phyloP scores from a whole-genome alignment of 2,329 filamentous ascomycete genomes.

The Bisporella sp. region DNA sequence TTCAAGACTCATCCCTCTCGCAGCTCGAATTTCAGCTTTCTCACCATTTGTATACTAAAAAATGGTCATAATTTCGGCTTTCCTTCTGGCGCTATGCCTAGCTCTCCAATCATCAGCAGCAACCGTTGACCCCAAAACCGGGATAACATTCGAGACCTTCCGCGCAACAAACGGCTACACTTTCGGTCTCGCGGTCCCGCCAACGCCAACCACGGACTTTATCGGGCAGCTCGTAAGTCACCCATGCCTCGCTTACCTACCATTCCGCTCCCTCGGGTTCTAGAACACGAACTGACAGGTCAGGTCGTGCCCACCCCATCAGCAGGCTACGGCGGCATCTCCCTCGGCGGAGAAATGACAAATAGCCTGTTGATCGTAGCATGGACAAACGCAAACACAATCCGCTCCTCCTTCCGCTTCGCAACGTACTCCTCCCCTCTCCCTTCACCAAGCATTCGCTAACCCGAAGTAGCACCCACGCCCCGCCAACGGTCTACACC shows the following conservation, averaged over 20 bases:
- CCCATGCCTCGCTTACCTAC: too few species aligned
- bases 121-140: background rate
- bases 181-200: background rate
- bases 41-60: too few species aligned
- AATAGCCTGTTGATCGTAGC: slow-evolving; percentile 39
- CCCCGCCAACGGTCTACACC: slow-evolving; percentile 37
- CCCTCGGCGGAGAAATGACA: slow-evolving; percentile 40
- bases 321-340: slow-evolving; percentile 42
- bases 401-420: slow-evolving; percentile 34
- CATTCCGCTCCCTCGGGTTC: background rate
- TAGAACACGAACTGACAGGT: background rate
- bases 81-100: too few species aligned
- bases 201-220: background rate
- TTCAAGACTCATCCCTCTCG: too few species aligned
- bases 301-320: background rate
- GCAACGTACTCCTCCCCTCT: slow-evolving; percentile 27
- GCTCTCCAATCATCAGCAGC: background rate
- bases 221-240: background rate
- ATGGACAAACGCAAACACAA: slow-evolving; percentile 39
- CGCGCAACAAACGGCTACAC: background rate
- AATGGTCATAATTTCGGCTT: too few species aligned
- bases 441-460: slow-evolving; percentile 5
- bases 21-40: too few species aligned
- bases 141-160: background rate
- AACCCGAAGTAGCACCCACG: slow-evolving; percentile 32